Evolutionary conservation across 2,329 filamentous ascomycete genomes (phyloP).

Genomic region (Dactylellina leptospora): DNA sequence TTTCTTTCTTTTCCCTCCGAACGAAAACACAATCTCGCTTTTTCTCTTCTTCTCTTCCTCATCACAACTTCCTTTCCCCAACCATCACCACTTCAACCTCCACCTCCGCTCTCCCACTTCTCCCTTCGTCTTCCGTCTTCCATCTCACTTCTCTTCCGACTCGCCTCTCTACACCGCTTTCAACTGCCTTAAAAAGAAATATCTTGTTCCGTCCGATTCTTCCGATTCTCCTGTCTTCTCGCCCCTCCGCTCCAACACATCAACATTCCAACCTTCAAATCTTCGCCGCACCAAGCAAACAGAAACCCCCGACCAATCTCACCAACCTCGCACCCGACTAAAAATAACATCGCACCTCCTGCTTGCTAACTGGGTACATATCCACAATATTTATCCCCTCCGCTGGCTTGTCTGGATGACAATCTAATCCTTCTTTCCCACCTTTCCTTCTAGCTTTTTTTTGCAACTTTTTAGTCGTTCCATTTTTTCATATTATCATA

Average conservation of each 20-base stretch:
- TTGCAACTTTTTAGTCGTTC: conserved; percentile 2
- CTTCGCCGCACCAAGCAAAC: conserved; percentile 6
- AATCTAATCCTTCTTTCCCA: conserved; percentile 37
- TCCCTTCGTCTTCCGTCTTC: neutral
- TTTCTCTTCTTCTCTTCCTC: conserved; percentile 7
- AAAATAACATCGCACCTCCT: conserved; percentile 2
- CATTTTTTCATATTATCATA: conserved; percentile 11
- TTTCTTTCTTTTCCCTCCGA: neutral
- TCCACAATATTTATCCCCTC: neutral
- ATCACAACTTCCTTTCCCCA: neutral
- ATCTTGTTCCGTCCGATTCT: neutral
- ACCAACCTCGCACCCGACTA: conserved; percentile 6
- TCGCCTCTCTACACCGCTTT: neutral
- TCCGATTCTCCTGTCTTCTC: neutral
- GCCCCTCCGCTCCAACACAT: neutral
- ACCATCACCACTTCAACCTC: neutral
- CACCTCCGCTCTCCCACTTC: neutral
- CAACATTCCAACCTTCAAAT: neutral
- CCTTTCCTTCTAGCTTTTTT: conserved; percentile 41
- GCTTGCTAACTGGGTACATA: neutral
- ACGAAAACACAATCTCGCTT: neutral
- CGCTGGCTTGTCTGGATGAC: conserved; percentile 35
- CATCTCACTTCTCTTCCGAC: neutral
- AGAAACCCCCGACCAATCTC: conserved; percentile 1
- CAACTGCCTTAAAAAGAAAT: neutral